Percentiles rank a stretch among this genome's conserved stretches.
Conservation (phyloP, 192 early-diverging fungal genomes). For the Geranomyces variabilis region DNA sequence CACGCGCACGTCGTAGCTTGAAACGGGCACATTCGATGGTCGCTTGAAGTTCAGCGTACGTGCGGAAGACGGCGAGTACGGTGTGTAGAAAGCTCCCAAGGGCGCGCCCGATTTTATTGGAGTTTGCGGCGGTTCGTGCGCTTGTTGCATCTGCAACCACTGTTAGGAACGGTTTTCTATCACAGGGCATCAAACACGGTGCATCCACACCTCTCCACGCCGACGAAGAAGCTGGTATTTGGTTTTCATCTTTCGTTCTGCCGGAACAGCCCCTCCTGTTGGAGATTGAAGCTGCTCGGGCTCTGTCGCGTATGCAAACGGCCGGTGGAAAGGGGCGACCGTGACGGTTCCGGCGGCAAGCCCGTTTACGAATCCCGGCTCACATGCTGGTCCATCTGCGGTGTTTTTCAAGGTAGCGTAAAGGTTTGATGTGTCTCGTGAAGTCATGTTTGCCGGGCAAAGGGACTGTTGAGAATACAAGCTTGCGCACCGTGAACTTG, state of each 20-base stretch:
- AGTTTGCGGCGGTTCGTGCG: neutral
- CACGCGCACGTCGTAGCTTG: neutral
- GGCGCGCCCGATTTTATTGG: neutral
- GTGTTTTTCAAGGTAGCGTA: neutral
- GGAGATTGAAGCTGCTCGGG: conserved; percentile 1
- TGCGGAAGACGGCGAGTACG: conserved; percentile 1
- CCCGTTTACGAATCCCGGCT: neutral
- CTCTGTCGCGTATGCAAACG: conserved; percentile 2
- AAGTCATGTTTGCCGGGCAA: too few relatives aligned
- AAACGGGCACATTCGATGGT: neutral
- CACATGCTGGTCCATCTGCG: neutral
- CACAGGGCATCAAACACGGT: neutral
- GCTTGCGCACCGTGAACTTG: too few relatives aligned
- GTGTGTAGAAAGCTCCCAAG: neutral
- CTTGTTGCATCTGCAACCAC: neutral
- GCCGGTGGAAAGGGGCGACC: neutral
- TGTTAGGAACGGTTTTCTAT: neutral
- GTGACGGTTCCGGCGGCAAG: neutral
- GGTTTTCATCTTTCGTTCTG: neutral
- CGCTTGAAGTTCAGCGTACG: neutral
- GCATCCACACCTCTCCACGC: neutral
- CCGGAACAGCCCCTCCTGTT: neutral
- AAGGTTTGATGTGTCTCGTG: neutral
- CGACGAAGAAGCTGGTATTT: conserved; percentile 8
- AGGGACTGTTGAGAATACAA: too few relatives aligned